Conservation (phyloP, 805 yeast genomes). For the Limtongia smithiae region DNA sequence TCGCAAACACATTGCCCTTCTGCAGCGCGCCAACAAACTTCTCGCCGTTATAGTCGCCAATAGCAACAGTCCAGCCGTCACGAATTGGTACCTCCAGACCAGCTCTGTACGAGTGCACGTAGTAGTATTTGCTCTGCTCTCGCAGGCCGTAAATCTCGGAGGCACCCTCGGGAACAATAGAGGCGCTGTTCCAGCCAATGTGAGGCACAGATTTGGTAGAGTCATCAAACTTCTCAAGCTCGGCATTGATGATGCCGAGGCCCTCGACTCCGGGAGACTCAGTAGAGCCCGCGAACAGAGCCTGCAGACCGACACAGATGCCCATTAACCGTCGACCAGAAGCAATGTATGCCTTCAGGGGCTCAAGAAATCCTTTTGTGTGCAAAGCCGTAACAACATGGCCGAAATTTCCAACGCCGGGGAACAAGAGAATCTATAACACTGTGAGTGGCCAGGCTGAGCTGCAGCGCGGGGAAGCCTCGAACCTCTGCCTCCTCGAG, state of each 20-base stretch:
- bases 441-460: background rate
- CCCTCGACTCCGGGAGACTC: conserved; percentile 67
- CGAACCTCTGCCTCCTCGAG: conserved; percentile 44
- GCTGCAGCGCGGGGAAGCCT: too few species aligned
- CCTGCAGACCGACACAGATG: conserved; percentile 93
- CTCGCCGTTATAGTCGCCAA: conserved; percentile 72
- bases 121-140: conserved; percentile 73
- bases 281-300: conserved; percentile 69
- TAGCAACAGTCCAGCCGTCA: conserved; percentile 68
- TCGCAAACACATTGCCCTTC: conserved; percentile 79
- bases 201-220: conserved; percentile 82
- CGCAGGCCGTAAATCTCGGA: conserved; percentile 56
- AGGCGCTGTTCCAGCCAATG: conserved; percentile 85
- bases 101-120: conserved; percentile 95
- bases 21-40: conserved; percentile 77
- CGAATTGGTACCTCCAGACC: conserved; percentile 39
- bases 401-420: conserved; percentile 98
- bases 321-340: conserved; percentile 93
- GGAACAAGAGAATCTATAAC: conserved; percentile 59
- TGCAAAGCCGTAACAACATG: conserved; percentile 77
- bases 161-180: conserved; percentile 29
- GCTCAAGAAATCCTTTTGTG: conserved; percentile 59
- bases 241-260: conserved; percentile 52
- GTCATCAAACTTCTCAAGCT: conserved; percentile 59
- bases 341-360: conserved; percentile 60